Percentiles rank a stretch among this genome's conserved stretches.
phyloP scores from a whole-genome alignment of 176 grass and related monocot species.

The Eleusine coracana region DNA sequence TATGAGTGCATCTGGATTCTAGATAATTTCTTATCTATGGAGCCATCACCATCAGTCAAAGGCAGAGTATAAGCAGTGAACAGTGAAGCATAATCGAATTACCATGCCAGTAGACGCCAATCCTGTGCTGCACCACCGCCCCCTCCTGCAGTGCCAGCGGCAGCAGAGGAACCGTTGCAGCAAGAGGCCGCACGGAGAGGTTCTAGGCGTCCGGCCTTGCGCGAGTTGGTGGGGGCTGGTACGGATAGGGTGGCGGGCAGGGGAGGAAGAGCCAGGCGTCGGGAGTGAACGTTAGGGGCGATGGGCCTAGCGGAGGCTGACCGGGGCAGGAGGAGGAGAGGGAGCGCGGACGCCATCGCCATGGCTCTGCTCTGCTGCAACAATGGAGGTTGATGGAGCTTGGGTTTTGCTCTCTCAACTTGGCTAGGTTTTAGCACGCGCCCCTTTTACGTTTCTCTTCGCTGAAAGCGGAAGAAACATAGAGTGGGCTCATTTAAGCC shows the following conservation, averaged over 20 bases:
- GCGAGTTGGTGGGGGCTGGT: not conserved
- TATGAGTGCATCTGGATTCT: not conserved
- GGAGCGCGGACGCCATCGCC: constrained; percentile 46
- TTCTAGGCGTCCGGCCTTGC: not conserved
- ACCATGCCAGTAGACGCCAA: constrained; percentile 33
- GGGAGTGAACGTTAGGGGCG: not conserved
- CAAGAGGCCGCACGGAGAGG: constrained; percentile 12
- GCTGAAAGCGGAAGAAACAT: not conserved
- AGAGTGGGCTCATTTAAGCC: not conserved
- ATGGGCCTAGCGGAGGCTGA: not conserved
- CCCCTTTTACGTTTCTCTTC: not conserved
- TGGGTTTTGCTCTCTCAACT: not conserved
- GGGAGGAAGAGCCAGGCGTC: constrained; percentile 3
- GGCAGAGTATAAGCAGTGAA: not conserved
- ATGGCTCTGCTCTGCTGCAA: not conserved
- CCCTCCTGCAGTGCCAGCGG: not conserved
- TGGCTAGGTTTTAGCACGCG: not conserved
- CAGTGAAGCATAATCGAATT: not conserved
- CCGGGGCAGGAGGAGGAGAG: constrained; percentile 24
- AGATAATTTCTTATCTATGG: not conserved
- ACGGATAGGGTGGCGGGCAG: not conserved
- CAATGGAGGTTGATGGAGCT: too few relatives aligned
- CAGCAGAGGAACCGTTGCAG: not conserved
- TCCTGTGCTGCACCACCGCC: not conserved
- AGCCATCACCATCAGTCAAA: not conserved